Evolutionary conservation across 352 stramenopile genomes (phyloP), one percentile per base, ranked within the genome.

Genomic region (Phytopythium cucurbitacearum): DNA sequence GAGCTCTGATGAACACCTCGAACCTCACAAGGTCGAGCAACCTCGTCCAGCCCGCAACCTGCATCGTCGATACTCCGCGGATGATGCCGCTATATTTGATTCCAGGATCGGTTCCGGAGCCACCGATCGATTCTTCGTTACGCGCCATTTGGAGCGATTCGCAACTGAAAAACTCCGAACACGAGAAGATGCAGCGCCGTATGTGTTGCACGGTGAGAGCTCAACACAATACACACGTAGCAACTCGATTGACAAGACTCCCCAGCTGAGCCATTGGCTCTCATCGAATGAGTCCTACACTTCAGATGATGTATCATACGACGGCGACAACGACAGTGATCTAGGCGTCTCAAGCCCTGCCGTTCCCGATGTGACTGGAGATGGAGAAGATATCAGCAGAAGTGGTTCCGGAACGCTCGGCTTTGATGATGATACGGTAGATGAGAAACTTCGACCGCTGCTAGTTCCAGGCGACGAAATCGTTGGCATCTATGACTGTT

Each of bases 391-490:
- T 38, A 41, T 38, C 8, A 52, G 12, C 35, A 38, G 49, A 7
- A 44, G 53, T 6, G 62, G 44, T 56, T 56, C 55, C 40, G 46
- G 62, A 64, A 47, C 53, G 39, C 12, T 6, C 48, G 48, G 38
- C 4, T 49, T 12, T 9, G 70, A 80, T 55, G 71, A 78, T 34
- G 51, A 66, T 32, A 57, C 53, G 12, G 48, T 90, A 13, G 80
- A 90, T 35, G 80, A 86, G 37, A 90, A 90, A 52, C 40, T 90
- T 4, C 71, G 80, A 4, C 80, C 80, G 11, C 60, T 90, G 15
- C 47, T 90, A 12, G 68, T 89, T 43, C 80, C 73, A 2, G 77
- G 73, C 3, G 80, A 90, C 40, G 80, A 88, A 9, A 83, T 90
- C 21, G 57, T 69, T 15, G 69, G 86, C 37, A 81, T 88, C 12